Base-by-base conservation (phyloP, 202 grass and related monocot genomes). In the Thinopyrum obtusiflorum region DNA sequence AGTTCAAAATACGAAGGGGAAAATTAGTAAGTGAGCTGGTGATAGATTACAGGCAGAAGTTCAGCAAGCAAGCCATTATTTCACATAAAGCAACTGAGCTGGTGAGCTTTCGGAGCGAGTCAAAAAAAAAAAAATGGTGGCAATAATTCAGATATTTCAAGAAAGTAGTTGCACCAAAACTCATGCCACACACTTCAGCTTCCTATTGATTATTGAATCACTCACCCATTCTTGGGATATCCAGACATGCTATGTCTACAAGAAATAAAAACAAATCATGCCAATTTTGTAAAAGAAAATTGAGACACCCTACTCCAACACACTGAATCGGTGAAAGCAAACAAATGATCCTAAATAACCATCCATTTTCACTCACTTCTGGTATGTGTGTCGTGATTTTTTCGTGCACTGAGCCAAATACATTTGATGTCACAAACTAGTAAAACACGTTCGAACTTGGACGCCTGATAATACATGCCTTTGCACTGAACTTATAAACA, bases 121-220 rank as follows among this genome's bases (percentile, higher is more conserved):
- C 7, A 78, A 79, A 7, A 46, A 46, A 79, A 44, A 28, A n/a
- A n/a, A n/a, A n/a, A n/a, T 44, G 15, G 24, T 72, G 62, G 79
- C 70, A 69, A 67, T 0, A 39, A 28, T 82, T 44, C 61, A 74
- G 60, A 87, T 37, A 83, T 65, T 65, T 74, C 61, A 65, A 72
- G 26, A 74, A 74, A 18, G 13, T 76, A 76, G 26, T 18, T 55
- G 60, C 24, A 15, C 12, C n/a, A 68, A 64, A 80, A 68, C 1
- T 81, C 79, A 68, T 53, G 79, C 42, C 28, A 68, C 32, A 7
- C 17, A 68, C 49, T 20, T 71, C 5, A 40, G 4, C 2, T 61
- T 61, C 13, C 29, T 13, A 77, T 37, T 77, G 21, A 33, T 47
- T 18, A 77, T 36, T 18, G 11, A 72, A 72, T 27, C 23, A 13